Percentiles rank a stretch among this genome's conserved stretches.
Conservation (phyloP, 768 basidiomycete genomes). For the Boletus vermiculosoides region DNA sequence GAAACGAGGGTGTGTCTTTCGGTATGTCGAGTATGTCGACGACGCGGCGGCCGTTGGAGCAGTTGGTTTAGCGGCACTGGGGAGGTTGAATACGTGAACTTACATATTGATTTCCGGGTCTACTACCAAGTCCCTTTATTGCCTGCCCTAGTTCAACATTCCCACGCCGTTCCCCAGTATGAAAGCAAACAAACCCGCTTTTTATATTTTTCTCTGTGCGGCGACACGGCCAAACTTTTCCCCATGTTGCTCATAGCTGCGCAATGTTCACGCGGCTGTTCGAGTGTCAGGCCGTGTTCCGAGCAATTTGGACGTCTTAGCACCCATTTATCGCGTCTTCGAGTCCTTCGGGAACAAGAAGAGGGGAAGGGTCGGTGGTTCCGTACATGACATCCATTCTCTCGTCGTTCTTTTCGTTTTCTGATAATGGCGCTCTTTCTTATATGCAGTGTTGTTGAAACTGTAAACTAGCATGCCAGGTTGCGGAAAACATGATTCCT, state of each 20-base stretch:
- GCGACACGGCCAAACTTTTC: conserved; percentile 76
- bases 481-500: neutral
- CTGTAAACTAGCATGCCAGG: neutral
- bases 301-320: conserved; percentile 79
- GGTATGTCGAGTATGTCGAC: conserved; percentile 61
- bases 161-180: conserved; percentile 7
- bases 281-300: conserved; percentile 86
- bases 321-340: conserved; percentile 62
- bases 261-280: conserved; percentile 64
- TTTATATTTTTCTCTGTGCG: conserved; percentile 55
- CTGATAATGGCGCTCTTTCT: neutral
- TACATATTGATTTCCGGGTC: neutral
- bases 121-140: no score
- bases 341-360: conserved; percentile 32
- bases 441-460: neutral
- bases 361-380: conserved; percentile 80
- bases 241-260: conserved; percentile 90
- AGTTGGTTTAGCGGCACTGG: conserved; percentile 43
- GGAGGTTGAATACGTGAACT: neutral
- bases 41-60: conserved; percentile 72
- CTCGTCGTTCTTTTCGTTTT: neutral
- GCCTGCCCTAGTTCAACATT: conserved; percentile 24
- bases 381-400: conserved; percentile 33
- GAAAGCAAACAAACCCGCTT: neutral
- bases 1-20: conserved; percentile 60